Percentiles rank a stretch among this genome's conserved stretches.
Evolutionary conservation across 202 grass and related monocot genomes (phyloP).

Genomic region (Setaria viridis): DNA sequence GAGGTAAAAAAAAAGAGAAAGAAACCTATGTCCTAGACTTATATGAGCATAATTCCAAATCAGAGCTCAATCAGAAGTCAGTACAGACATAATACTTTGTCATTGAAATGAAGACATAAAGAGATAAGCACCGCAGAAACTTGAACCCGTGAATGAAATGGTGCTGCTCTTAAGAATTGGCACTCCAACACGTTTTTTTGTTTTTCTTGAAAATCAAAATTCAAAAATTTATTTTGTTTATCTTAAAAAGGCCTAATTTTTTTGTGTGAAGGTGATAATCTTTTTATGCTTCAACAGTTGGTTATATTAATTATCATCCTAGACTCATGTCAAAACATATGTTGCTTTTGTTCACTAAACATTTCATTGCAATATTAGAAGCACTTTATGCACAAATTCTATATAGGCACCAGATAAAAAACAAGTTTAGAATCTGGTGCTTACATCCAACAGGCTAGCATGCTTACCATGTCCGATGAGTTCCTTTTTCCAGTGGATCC

Average conservation of each 20-base stretch:
- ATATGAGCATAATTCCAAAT: constrained; percentile 30
- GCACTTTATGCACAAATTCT: background rate
- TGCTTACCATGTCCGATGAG: constrained; percentile 22
- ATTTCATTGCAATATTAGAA: constrained; percentile 38
- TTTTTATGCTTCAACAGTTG: constrained; percentile 6
- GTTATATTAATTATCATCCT: constrained; percentile 11
- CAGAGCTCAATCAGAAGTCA: constrained; percentile 26
- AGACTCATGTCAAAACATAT: background rate
- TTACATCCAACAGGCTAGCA: background rate
- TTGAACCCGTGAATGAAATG: constrained; percentile 34
- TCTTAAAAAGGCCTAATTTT: constrained; percentile 12
- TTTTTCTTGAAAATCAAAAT: background rate
- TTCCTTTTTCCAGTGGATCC: background rate
- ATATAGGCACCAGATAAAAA: background rate
- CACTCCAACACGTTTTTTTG: constrained; percentile 12
- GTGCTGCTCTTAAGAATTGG: background rate
- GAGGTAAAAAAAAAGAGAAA: too few relatives aligned
- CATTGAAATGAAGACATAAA: constrained; percentile 21
- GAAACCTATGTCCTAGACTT: constrained; percentile 14
- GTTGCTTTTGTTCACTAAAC: constrained; percentile 9
- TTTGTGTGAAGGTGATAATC: constrained; percentile 1
- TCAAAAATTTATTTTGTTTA: background rate
- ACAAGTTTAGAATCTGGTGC: background rate
- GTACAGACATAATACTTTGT: constrained; percentile 1
- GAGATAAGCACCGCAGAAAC: constrained; percentile 1